These are phyloP conservation scores for Conringia planisiliqua DNA, from an alignment of 345 rosid species.

Conservation along the genomic window DNA sequence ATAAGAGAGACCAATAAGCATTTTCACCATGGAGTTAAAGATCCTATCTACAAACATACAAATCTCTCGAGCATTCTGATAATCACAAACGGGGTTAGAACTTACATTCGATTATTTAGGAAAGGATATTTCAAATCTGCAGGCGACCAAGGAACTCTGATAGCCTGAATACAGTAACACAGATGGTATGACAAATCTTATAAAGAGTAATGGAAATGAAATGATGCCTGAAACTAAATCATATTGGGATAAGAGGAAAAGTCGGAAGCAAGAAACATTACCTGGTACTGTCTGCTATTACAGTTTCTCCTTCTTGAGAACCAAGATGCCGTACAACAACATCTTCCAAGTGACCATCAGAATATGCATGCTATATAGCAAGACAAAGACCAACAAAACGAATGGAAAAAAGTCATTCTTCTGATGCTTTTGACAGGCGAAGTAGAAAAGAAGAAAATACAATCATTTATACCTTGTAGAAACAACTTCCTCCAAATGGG, in stretches of 20 bases:
- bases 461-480: conserved; percentile 58
- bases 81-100: not conserved
- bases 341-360: conserved; percentile 77
- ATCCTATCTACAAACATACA: not conserved
- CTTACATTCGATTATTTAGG: conserved; percentile 10
- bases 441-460: not conserved
- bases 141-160: conserved; percentile 61
- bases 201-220: not conserved
- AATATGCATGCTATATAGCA: conserved; percentile 65
- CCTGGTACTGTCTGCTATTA: conserved; percentile 58
- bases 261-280: not conserved
- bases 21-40: not conserved
- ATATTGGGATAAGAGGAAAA: not conserved
- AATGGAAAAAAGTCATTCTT: not conserved
- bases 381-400: not conserved
- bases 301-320: conserved; percentile 58
- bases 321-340: conserved; percentile 67
- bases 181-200: not conserved
- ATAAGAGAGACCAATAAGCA: not conserved
- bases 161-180: conserved; percentile 48
- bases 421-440: not conserved
- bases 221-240: not conserved
- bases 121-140: conserved; percentile 25
- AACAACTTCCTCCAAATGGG: conserved; percentile 89
- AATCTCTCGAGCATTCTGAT: not conserved